Evolutionary conservation across 2,329 filamentous ascomycete species (phyloP).

Genomic region (Monosporascus cannonballus): DNA sequence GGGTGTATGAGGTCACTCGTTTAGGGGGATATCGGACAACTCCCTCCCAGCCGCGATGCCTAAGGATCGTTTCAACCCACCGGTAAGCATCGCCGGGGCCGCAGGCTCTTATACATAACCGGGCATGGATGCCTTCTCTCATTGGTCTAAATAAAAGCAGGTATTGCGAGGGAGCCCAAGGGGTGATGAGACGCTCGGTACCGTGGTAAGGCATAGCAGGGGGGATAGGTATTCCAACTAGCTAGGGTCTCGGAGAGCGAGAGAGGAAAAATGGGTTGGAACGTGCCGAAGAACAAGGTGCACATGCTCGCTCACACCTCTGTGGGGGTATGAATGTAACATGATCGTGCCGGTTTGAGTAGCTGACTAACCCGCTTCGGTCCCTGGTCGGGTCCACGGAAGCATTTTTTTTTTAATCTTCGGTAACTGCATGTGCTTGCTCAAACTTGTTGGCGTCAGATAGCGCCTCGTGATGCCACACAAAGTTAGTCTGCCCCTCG

Average conservation of each 20-base stretch:
- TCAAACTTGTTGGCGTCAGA: conserved; percentile 16
- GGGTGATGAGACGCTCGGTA: neutral
- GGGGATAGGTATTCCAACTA: conserved; percentile 3
- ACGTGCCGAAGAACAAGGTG: conserved; percentile 23
- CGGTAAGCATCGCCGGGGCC: neutral
- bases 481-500: neutral
- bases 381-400: neutral
- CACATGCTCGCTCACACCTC: conserved; percentile 12
- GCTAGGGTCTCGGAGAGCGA: conserved; percentile 14
- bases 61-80: neutral
- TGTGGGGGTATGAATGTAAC: conserved; percentile 18
- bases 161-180: neutral
- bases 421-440: conserved; percentile 2
- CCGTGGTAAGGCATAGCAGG: neutral
- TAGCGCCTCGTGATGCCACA: conserved; percentile 1
- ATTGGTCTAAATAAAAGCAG: neutral
- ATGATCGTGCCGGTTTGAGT: conserved; percentile 17
- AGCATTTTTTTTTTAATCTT: conserved; percentile 2
- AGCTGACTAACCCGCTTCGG: conserved; percentile 5
- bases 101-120: neutral
- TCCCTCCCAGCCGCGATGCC: neutral
- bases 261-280: conserved; percentile 22
- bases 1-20: neutral
- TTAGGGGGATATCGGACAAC: neutral
- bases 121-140: neutral